Percentiles rank a stretch among this genome's conserved stretches.
phyloP scores from a whole-genome alignment of 78 protist genomes.

The Dictyostelium purpureum region DNA sequence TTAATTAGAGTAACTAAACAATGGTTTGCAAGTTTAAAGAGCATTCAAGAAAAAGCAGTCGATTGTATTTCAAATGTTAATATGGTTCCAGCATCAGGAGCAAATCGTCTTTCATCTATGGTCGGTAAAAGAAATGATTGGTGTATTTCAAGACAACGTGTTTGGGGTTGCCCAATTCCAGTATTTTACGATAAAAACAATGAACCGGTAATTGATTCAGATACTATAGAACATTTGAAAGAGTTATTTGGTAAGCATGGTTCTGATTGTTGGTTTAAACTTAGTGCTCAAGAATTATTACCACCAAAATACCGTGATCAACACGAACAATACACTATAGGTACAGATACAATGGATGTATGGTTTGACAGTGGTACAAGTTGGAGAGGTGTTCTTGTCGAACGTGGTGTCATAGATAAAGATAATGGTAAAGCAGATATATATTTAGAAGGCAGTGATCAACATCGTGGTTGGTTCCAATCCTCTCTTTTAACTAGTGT shows the following conservation, averaged over 20 bases:
- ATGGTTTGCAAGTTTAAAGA: slow-evolving; percentile 85
- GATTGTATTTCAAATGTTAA: slow-evolving; percentile 15
- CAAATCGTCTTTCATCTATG: slow-evolving; percentile 76
- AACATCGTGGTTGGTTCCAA: slow-evolving; percentile 99
- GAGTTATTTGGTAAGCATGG: slow-evolving; percentile 78
- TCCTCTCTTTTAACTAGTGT: slow-evolving; percentile 86
- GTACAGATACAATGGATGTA: slow-evolving; percentile 97
- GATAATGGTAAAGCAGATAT: slow-evolving; percentile 82
- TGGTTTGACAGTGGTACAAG: slow-evolving; percentile 96
- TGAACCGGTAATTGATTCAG: slow-evolving; percentile 23
- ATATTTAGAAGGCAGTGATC: slow-evolving; percentile 92
- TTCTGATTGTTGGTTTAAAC: slow-evolving; percentile 89
- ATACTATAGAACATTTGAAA: slow-evolving; percentile 79
- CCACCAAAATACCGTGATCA: slow-evolving; percentile 46
- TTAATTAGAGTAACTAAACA: slow-evolving; percentile 87
- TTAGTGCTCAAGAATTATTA: slow-evolving; percentile 72
- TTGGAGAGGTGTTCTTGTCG: slow-evolving; percentile 85
- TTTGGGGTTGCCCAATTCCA: slow-evolving; percentile 98
- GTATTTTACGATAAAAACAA: slow-evolving; percentile 83
- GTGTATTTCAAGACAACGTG: slow-evolving; percentile 96
- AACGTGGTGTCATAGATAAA: slow-evolving; percentile 25
- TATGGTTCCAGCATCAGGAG: slow-evolving; percentile 71
- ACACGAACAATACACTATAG: slow-evolving; percentile 40
- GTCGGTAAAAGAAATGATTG: slow-evolving; percentile 87
- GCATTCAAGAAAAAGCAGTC: slow-evolving; percentile 41